Base-by-base conservation (phyloP, 1,284 basidiomycete species). In the Cutaneotrichosporon arboriforme region DNA sequence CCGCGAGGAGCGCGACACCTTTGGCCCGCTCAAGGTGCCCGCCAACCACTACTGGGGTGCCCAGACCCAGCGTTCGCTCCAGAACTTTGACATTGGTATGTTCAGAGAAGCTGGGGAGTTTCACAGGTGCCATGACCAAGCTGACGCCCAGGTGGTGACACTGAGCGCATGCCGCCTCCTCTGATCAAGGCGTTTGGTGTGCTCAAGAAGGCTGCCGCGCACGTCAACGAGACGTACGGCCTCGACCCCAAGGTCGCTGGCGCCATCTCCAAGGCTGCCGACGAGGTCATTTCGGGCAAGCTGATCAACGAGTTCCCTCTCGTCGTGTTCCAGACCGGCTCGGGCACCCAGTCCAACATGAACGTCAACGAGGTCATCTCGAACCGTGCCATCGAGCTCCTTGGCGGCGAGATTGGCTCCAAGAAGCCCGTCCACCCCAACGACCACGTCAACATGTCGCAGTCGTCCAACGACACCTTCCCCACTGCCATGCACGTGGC, bases 341-440 rank as follows among this genome's bases (percentile, higher is more conserved):
- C 90, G 54, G 96, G 96, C 47, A 99, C 96, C 3, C 96, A 99
- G 77, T 94, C 90, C 74, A 99, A 99, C 81, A 99, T 99, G 96
- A 99, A 98, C 77, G 89, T 84, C 58, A 99, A 99, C 76, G 96
- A 99, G 83, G 94, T 98, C 70, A 96, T 99, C 73, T 93, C 90
- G 26, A 99, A 99, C 77, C 86, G 94, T 58, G 96, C 96, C 35
- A 99, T 98, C 69, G 91, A 99, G 78, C 79, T 97, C 62, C 84
- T 98, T 59, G 96, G 96, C 20, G 96, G 96, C 23, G 83, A 96
- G 77, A 81, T 97, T 51, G 96, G 96, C 42, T 90, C 87, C 57
- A 99, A 98, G 81, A 91, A 83, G 70, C 96, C 96, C 23, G 93
- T 99, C 12, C 96, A 99, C 77, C 96, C 96, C 41, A 99, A 99